Evolutionary conservation across 768 basidiomycete genomes (phyloP).

Genomic region (Panaeolus papilionaceus): DNA sequence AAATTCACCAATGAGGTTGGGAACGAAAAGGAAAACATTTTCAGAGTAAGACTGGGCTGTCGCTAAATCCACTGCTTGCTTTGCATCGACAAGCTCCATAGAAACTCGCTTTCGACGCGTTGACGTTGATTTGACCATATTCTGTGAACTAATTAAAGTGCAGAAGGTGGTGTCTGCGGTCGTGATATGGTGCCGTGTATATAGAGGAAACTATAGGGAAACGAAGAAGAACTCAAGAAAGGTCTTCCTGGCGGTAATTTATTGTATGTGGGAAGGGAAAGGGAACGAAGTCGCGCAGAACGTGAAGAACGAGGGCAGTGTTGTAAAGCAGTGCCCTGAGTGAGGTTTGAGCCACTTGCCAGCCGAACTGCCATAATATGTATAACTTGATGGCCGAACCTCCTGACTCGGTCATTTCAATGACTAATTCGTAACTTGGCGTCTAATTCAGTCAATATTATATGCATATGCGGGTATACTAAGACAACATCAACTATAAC

Average conservation of each 20-base stretch:
- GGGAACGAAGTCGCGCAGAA: conserved; percentile 8
- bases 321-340: conserved; percentile 13
- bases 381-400: conserved; percentile 12
- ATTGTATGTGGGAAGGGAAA: neutral
- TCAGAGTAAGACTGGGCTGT: conserved; percentile 88
- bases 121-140: conserved; percentile 40
- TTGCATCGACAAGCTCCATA: conserved; percentile 80
- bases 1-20: conserved; percentile 90
- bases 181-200: conserved; percentile 13
- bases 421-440: conserved; percentile 11
- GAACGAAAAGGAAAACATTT: conserved; percentile 97
- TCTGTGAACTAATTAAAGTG: conserved; percentile 17
- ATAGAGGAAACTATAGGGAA: neutral
- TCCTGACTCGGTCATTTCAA: conserved; percentile 5
- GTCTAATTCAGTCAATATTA: conserved; percentile 4
- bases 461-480: neutral
- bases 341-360: neutral
- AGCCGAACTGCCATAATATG: conserved; percentile 11
- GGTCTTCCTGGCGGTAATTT: neutral
- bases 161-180: conserved; percentile 12
- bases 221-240: conserved; percentile 3
- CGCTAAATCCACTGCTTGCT: conserved; percentile 86
- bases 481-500: neutral
- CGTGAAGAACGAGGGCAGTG: conserved; percentile 3
- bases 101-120: conserved; percentile 57